Base-by-base conservation (phyloP, 2,329 filamentous ascomycete species). In the Pseudogymnoascus sp. region DNA sequence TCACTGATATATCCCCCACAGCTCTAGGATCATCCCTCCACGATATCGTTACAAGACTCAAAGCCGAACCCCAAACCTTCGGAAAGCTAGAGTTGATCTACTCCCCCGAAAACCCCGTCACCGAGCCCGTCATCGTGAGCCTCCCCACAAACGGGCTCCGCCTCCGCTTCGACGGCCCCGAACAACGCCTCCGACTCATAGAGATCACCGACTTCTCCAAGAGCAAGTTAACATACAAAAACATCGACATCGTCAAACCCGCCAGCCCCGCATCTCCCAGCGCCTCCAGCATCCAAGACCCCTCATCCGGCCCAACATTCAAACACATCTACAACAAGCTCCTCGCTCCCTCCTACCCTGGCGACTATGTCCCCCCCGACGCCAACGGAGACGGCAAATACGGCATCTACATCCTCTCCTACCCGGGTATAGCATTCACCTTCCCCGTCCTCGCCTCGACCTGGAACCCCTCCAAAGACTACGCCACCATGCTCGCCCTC, bases 311-410 rank as follows among this genome's bases (percentile, higher is more conserved):
- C 0, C 92, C 92, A 4, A 88, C 84, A 14, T 96, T 96, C 74
- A 84, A 88, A 65, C 91, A 95, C 74, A 88, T 99, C 68, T 99
- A 97, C 74, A 91, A 96, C 70, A 87, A 90, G 62, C 80, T 97
- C n/a, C 87, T 99, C 66, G 94, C 94, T 0, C 92, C 92, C 16
- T 95, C 93, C 0, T 97, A 96, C 73, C 90, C 90, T 1, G 94
- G 94, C 66, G 94, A 99, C 78, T 99, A 93, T 71, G 82, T 96
- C 38, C 82, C 88, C 7, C 85, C 90, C 0, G 74, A 76, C 5
- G 71, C 78, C 1, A 79, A 78, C 2, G 76, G 80, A 37, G 77
- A 79, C 44, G 79, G 80, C 10, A 78, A 80, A 14, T 77, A 81
- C 64, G 92, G 92, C 14, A 89, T 85, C 21, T 99, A 97, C 72